Percentiles rank a stretch among this genome's conserved stretches.
These are phyloP conservation scores for Populus alba DNA, from an alignment of 345 rosid genomes.

Conservation along the genomic window DNA sequence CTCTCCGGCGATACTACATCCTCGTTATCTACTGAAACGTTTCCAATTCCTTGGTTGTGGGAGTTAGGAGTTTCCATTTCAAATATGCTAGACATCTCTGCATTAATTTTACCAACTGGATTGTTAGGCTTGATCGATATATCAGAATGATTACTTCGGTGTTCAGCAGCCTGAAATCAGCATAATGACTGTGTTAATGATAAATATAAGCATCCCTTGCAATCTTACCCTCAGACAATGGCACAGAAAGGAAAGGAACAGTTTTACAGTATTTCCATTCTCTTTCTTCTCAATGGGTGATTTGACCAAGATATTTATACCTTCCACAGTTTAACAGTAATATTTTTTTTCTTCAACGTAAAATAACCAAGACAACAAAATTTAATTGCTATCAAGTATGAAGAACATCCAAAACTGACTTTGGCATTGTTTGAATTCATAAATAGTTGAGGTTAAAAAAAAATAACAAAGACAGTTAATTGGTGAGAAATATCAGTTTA, in stretches of 20 bases:
- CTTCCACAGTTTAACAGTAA: background rate
- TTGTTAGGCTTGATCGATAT: conserved; percentile 18
- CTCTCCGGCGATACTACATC: conserved; percentile 44
- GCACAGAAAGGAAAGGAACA: background rate
- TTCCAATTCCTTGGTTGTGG: conserved; percentile 37
- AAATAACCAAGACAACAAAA: background rate
- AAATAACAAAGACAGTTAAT: background rate
- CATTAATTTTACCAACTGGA: conserved; percentile 46
- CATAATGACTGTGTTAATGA: conserved; percentile 7
- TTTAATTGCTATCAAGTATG: background rate
- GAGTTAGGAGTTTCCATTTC: conserved; percentile 43
- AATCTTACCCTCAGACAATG: background rate
- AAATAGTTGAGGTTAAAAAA: background rate
- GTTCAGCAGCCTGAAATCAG: conserved; percentile 53
- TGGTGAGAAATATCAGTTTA: conserved; percentile 16
- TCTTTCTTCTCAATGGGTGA: background rate
- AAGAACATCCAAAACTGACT: background rate
- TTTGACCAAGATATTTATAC: background rate
- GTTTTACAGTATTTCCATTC: background rate
- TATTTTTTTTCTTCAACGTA: background rate
- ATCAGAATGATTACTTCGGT: conserved; percentile 37
- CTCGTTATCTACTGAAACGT: conserved; percentile 41
- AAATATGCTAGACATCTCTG: conserved; percentile 41
- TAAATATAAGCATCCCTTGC: background rate
- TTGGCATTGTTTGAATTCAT: background rate